A percentile compares a stretch with the other conserved stretches of the same genome.
phyloP scores from a whole-genome alignment of 2,329 filamentous ascomycete species.

The Fusarium subglutinans region DNA sequence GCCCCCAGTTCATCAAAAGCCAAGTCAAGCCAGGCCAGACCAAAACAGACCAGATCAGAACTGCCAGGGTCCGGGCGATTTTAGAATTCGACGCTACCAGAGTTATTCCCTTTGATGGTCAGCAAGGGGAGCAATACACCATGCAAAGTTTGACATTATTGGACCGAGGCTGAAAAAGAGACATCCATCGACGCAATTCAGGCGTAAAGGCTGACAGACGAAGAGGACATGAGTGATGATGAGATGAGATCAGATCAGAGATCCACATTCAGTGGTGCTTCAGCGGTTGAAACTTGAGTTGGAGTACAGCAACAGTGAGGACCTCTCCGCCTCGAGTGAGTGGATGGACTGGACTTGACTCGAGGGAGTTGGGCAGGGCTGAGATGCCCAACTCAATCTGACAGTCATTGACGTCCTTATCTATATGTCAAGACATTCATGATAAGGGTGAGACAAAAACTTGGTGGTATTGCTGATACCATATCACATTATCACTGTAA shows the following conservation, averaged over 20 bases:
- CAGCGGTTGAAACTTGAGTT: background rate
- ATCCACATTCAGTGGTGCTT: slow-evolving; percentile 3
- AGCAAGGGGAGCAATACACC: background rate
- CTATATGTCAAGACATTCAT: background rate
- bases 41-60: background rate
- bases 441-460: background rate
- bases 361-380: slow-evolving; percentile 6
- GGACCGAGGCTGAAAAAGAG: background rate
- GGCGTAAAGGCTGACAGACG: background rate
- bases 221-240: background rate
- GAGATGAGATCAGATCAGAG: slow-evolving; percentile 2
- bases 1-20: background rate
- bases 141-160: background rate
- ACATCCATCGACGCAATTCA: background rate
- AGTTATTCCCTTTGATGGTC: background rate
- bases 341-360: background rate
- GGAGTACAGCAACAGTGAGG: background rate
- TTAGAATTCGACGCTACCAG: slow-evolving; percentile 2
- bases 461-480: background rate
- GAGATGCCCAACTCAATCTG: slow-evolving; percentile 5
- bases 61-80: slow-evolving; percentile 9
- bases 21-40: background rate
- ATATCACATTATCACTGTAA: background rate
- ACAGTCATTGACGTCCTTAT: background rate
- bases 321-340: background rate